Base-by-base conservation (phyloP, 176 grass and related monocot species). In the Raddia distichophylla region DNA sequence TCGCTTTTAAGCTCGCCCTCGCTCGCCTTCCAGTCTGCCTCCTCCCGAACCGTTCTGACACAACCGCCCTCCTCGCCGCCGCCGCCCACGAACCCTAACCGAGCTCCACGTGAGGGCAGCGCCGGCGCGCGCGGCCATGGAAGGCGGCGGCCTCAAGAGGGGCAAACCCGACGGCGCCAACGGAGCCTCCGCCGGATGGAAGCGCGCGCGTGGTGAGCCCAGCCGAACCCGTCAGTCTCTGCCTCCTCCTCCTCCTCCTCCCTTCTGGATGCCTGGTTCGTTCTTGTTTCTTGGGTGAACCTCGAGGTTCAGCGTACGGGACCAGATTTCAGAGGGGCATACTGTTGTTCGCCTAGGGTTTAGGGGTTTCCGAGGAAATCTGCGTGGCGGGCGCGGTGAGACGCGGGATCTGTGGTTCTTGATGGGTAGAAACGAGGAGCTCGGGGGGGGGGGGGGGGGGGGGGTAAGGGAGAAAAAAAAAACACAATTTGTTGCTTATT, bases 181-280 rank as follows among this genome's bases (percentile, higher is more conserved):
- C 60, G 87, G 89, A 42, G 81, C 14, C 18, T 10, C 75, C 12
- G 51, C 32, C 57, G 63, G 73, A 42, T 73, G 80, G 71, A 97
- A 97, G 87, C 85, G 90, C 14, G 56, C 83, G 20, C 87, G 76
- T 90, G 92, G 92, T 94, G 87, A 78, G 89, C 45, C 43, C 16
- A 15, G 43, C 2, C 10, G 27, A 52, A 6, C 59, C 65, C 22
- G 74, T 10, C 20, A 1, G 15, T 47, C 37, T 33, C 18, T 48
- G 64, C 35, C 54, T 71, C 16, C 66, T 27, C 27, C 52, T 58
- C 70, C 8, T 64, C 66, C 7, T 45, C 67, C 8, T 42, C 20
- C 50, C 37, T 17, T 45, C 51, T 7, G 2, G 53, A 51, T 78
- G 2, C 44, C n/a, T 52, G 6, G 50, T 42, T 1, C 1, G 56